Conservation (phyloP, 164 flowering plant species). For the Chimonanthus praecox region DNA sequence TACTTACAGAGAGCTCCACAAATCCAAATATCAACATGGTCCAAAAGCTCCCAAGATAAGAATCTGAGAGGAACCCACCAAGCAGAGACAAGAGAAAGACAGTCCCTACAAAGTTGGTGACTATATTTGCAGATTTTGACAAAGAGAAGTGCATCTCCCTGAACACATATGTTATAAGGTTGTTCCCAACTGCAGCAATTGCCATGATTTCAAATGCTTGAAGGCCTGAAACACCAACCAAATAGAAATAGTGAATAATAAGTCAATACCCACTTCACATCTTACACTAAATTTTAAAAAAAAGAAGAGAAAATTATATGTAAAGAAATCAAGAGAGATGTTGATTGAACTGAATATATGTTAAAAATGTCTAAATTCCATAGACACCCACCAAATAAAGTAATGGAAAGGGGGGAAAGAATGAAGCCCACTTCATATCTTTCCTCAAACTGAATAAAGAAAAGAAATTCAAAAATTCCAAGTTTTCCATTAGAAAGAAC, state of each 20-base stretch:
- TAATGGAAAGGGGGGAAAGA: not conserved
- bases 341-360: not conserved
- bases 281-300: not conserved
- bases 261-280: constrained; percentile 8
- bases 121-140: constrained; percentile 76
- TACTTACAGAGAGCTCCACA: constrained; percentile 81
- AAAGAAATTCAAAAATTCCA: too few relatives aligned
- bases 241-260: not conserved
- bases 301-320: not conserved
- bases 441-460: not conserved
- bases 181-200: constrained; percentile 92
- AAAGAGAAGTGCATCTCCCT: constrained; percentile 87
- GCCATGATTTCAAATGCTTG: constrained; percentile 91
- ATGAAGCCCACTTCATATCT: not conserved
- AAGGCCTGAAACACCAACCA: constrained; percentile 39
- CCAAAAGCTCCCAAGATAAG: constrained; percentile 91
- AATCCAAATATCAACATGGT: constrained; percentile 87
- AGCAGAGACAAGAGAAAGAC: constrained; percentile 74
- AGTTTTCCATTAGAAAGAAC: too few relatives aligned
- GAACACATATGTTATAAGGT: constrained; percentile 79
- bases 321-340: not conserved
- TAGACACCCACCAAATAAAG: not conserved
- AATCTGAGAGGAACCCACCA: constrained; percentile 89
- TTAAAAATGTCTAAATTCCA: too few relatives aligned
- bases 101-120: constrained; percentile 92